Percentiles rank a stretch among this genome's conserved stretches.
Evolutionary conservation across 73 alveolate species (phyloP).

Genomic region (Uronychia binucleata): DNA sequence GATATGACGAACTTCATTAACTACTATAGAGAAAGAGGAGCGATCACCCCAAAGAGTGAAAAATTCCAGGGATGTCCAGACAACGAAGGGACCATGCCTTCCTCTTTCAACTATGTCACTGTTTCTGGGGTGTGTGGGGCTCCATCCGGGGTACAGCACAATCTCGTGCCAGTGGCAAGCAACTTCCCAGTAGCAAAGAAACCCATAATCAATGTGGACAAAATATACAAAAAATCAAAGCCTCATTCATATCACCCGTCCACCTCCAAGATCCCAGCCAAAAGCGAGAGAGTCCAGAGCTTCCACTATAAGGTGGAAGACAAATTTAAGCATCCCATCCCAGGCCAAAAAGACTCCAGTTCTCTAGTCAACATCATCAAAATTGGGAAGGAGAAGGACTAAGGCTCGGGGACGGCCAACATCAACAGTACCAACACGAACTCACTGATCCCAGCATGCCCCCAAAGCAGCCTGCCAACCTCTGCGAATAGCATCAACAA

Average conservation of each 20-base stretch:
- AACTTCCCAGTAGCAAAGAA: not conserved
- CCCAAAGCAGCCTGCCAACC: not conserved
- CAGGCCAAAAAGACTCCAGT: not conserved
- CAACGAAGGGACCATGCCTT: not conserved
- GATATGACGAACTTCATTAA: not conserved
- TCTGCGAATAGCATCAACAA: not conserved
- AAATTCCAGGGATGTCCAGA: not conserved
- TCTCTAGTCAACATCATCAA: not conserved
- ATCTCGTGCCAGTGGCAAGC: not conserved
- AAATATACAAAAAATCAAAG: not conserved
- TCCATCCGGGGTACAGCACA: not conserved
- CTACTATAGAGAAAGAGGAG: not conserved
- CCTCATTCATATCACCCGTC: not conserved
- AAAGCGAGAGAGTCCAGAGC: not conserved
- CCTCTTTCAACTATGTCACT: not conserved
- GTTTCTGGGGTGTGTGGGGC: not conserved
- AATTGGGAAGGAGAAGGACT: not conserved
- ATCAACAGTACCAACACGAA: too few species aligned
- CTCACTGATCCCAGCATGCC: not conserved
- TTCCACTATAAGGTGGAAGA: not conserved
- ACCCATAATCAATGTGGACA: not conserved
- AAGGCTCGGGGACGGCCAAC: too few species aligned
- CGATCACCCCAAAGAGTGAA: not conserved
- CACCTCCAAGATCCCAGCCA: not conserved
- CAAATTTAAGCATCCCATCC: not conserved